Percentiles rank a stretch among this genome's conserved stretches.
Conservation (phyloP, 192 early-diverging fungal species). For the Neocallimastix lanati region DNA sequence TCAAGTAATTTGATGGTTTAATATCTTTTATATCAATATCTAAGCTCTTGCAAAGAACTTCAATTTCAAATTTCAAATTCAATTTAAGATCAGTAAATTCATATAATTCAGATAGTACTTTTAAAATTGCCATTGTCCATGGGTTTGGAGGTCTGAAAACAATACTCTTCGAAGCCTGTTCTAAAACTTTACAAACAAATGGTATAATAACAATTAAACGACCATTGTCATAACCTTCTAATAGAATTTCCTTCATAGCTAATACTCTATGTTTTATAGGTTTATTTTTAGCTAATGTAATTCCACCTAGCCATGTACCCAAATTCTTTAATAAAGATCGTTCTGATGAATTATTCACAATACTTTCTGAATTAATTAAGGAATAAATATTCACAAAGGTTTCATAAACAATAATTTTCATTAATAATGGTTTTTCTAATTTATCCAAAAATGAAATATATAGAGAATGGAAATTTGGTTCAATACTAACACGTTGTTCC, state of each 20-base stretch:
- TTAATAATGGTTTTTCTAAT: slow-evolving; percentile 41
- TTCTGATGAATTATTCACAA: slow-evolving; percentile 72
- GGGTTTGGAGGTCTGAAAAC: slow-evolving; percentile 92
- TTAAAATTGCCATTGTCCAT: slow-evolving; percentile 91
- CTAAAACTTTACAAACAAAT: slow-evolving; percentile 94
- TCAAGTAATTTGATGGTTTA: not conserved
- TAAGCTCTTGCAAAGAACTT: slow-evolving; percentile 88
- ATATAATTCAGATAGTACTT: slow-evolving; percentile 79
- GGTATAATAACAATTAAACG: slow-evolving; percentile 89
- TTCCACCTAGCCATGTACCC: slow-evolving; percentile 88
- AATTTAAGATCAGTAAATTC: slow-evolving; percentile 82
- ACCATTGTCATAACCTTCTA: slow-evolving; percentile 75
- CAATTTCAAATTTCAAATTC: slow-evolving; percentile 93
- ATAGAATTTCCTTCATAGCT: slow-evolving; percentile 79
- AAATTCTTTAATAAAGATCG: slow-evolving; percentile 83
- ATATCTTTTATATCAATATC: slow-evolving; percentile 30
- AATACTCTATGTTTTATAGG: slow-evolving; percentile 92
- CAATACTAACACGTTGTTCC: slow-evolving; percentile 83
- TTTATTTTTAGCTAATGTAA: slow-evolving; percentile 85
- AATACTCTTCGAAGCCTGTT: slow-evolving; percentile 65
- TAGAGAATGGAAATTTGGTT: slow-evolving; percentile 89
- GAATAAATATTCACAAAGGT: slow-evolving; percentile 73
- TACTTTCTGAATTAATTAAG: slow-evolving; percentile 84
- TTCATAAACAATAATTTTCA: slow-evolving; percentile 66
- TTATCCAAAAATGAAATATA: slow-evolving; percentile 72